Evolutionary conservation across 2,329 filamentous ascomycete genomes (phyloP).

Genomic region (Leptographium wingfieldii): DNA sequence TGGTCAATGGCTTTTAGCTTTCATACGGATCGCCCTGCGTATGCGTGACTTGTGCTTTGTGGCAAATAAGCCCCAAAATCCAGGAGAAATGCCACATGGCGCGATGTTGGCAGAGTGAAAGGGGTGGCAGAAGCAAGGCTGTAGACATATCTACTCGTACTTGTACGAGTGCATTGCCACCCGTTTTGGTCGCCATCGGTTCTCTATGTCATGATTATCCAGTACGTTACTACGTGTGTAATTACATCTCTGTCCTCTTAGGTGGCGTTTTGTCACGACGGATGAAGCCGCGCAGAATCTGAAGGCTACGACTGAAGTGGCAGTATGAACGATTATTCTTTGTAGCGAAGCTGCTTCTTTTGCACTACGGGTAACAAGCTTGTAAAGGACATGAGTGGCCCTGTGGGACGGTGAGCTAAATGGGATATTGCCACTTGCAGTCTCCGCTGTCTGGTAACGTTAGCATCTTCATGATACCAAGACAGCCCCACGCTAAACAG

Average conservation of each 20-base stretch:
- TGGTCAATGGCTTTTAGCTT: neutral
- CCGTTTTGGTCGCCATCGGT: too few relatives aligned
- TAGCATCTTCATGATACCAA: constrained; percentile 1
- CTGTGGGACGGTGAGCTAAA: neutral
- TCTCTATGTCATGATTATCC: too few relatives aligned
- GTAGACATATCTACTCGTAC: neutral
- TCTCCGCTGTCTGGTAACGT: neutral
- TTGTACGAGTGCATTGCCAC: neutral
- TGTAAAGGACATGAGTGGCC: neutral
- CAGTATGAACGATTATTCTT: neutral
- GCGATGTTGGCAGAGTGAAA: neutral
- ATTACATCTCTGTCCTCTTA: too few relatives aligned
- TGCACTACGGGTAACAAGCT: neutral
- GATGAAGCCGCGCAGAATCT: neutral
- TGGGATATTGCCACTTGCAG: neutral
- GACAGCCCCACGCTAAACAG: neutral
- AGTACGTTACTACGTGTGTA: too few relatives aligned
- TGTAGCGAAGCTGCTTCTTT: neutral
- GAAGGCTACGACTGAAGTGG: neutral
- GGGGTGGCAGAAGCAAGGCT: neutral
- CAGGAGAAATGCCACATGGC: too few relatives aligned
- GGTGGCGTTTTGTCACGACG: neutral
- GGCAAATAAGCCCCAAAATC: neutral
- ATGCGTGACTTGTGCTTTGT: neutral
- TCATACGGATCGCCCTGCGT: neutral